Base-by-base conservation (phyloP, 495 filamentous ascomycete genomes). In the Xylaria venustula region DNA sequence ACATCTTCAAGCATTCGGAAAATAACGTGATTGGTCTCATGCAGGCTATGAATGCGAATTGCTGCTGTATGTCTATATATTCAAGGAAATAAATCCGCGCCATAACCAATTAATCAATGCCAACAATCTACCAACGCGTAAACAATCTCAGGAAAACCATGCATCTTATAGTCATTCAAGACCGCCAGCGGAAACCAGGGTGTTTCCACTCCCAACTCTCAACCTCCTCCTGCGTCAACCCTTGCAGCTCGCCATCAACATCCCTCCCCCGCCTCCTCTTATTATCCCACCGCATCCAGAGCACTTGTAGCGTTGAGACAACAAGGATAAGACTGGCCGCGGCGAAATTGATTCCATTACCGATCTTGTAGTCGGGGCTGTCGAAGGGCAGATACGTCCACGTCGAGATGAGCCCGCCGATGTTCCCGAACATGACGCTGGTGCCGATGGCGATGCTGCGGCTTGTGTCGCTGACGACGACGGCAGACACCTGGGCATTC, bases 171-270 rank as follows among this genome's bases (percentile, higher is more conserved):
- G 30, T 22, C 11, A 14, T 42, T 48, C 69, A 87, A 61, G 78
- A 81, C 67, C 72, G 79, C 87, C 79, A 87, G 64, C 76, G 80
- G 71, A 88, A 90, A n/a, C 73, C 85, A 7, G 89, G 89, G 67
- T 92, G 87, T 60, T 78, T 80, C 87, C 87, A 92, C 65, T 91
- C 89, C 25, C 91, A 65, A 65, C 88, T 85, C 71, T 88, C 80
- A 14, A 90, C 73, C 74, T 88, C 72, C 61, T 73, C 61, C 69
- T 77, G 69, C 28, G 77, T 79, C 69, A 88, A 58, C 0, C 83
- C 85, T 2, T 75, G 76, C 62, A 91, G 61, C 58, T 82, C 85
- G 51, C 73, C 71, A 60, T 83, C 81, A 4, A 85, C 65, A 65
- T 85, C 82, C 25, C 76, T 73, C 14, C 64, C 63, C 32, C 83